Evolutionary conservation across 768 basidiomycete species (phyloP).

Genomic region (Russula sp.): DNA sequence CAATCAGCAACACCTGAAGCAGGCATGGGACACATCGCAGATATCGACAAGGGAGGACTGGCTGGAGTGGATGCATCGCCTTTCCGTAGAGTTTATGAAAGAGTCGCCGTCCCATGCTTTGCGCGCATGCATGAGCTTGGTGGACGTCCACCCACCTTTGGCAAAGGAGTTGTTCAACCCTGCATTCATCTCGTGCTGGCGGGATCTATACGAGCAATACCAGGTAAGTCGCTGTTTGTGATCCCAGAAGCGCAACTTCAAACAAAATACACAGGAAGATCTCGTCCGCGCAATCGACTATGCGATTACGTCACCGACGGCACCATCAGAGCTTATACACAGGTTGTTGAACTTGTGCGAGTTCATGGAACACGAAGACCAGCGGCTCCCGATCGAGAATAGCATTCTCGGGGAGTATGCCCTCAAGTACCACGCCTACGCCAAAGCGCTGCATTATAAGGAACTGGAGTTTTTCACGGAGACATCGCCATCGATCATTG

Average conservation of each 20-base stretch:
- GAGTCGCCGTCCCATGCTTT: slow-evolving; percentile 98
- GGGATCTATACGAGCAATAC: slow-evolving; percentile 91
- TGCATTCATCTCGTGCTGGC: slow-evolving; percentile 97
- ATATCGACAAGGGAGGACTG: slow-evolving; percentile 81
- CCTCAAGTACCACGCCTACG: slow-evolving; percentile 88
- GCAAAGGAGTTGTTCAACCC: slow-evolving; percentile 96
- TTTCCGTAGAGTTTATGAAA: slow-evolving; percentile 95
- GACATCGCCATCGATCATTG: slow-evolving; percentile 84
- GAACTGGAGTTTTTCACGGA: slow-evolving; percentile 95
- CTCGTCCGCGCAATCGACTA: slow-evolving; percentile 84
- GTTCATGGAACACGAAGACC: slow-evolving; percentile 99
- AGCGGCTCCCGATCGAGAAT: slow-evolving; percentile 88
- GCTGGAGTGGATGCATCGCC: slow-evolving; percentile 90
- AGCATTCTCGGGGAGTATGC: slow-evolving; percentile 92
- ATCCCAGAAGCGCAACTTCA: background rate
- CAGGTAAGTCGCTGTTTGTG: slow-evolving; percentile 50
- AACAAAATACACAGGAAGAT: slow-evolving; percentile 61
- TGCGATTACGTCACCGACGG: slow-evolving; percentile 70
- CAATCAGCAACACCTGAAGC: slow-evolving; percentile 95
- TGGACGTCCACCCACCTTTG: slow-evolving; percentile 85
- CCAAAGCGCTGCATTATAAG: slow-evolving; percentile 97
- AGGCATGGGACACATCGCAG: slow-evolving; percentile 88
- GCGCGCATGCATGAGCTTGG: slow-evolving; percentile 89
- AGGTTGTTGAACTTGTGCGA: slow-evolving; percentile 90
- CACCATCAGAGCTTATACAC: slow-evolving; percentile 87